These are phyloP conservation scores for Debaryomyces udenii DNA, from an alignment of 1,139 yeast species.

Conservation along the genomic window DNA sequence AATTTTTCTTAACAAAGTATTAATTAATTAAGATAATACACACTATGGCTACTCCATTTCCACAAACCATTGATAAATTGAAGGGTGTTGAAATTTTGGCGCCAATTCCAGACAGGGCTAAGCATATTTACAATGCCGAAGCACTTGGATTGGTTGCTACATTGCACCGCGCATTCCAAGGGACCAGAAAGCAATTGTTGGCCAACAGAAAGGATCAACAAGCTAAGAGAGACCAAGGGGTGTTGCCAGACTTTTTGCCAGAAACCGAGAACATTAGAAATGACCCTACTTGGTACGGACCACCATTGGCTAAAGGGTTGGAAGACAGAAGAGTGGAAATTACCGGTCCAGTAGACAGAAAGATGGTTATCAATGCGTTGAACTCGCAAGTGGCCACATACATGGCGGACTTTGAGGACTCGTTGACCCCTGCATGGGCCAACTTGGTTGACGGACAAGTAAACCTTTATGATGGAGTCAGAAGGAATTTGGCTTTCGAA, in stretches of 20 bases:
- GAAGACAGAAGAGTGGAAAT: slow-evolving; percentile 81
- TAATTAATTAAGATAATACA: slow-evolving; percentile 2
- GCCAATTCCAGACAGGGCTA: slow-evolving; percentile 59
- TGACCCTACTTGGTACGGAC: slow-evolving; percentile 79
- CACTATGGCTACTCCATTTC: slow-evolving; percentile 53
- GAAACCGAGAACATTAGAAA: slow-evolving; percentile 72
- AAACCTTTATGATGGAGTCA: slow-evolving; percentile 84
- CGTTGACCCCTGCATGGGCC: slow-evolving; percentile 93
- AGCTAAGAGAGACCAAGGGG: slow-evolving; percentile 64
- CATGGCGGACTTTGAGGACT: slow-evolving; percentile 96
- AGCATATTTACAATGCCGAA: slow-evolving; percentile 65
- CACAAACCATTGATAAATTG: slow-evolving; percentile 52
- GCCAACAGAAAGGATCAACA: slow-evolving; percentile 64
- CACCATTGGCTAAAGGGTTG: slow-evolving; percentile 73
- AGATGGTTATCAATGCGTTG: slow-evolving; percentile 92
- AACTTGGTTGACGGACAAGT: slow-evolving; percentile 89
- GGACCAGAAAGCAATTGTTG: slow-evolving; percentile 60
- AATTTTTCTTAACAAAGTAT: not conserved
- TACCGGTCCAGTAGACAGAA: slow-evolving; percentile 89
- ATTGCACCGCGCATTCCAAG: slow-evolving; percentile 71
- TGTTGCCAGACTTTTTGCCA: slow-evolving; percentile 71
- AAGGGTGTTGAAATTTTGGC: slow-evolving; percentile 71
- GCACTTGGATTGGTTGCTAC: slow-evolving; percentile 75
- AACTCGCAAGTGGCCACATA: slow-evolving; percentile 88
- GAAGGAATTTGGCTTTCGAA: slow-evolving; percentile 61